Evolutionary conservation across 441 rosid species (phyloP).

Genomic region (Cnidoscolus chayamansa): DNA sequence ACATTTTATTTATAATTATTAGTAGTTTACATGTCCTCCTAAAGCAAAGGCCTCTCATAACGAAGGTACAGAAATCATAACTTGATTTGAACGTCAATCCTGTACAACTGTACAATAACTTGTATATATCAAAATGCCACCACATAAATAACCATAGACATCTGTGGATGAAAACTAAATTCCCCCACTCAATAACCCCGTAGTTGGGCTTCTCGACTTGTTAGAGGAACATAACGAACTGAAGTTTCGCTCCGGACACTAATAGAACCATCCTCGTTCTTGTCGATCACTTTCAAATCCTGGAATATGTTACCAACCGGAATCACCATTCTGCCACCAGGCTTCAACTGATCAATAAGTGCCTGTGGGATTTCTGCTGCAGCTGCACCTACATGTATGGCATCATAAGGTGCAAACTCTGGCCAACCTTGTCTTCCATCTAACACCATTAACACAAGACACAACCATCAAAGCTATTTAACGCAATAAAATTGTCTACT

Average conservation of each 20-base stretch:
- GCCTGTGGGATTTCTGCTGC: constrained; percentile 77
- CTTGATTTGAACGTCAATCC: neutral
- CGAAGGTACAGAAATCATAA: neutral
- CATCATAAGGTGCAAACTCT: constrained; percentile 82
- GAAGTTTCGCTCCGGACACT: constrained; percentile 57
- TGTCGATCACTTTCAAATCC: constrained; percentile 73
- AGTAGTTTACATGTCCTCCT: constrained; percentile 2
- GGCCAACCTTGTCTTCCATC: constrained; percentile 94
- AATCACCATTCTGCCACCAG: constrained; percentile 92
- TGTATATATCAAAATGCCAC: neutral
- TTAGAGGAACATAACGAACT: constrained; percentile 87
- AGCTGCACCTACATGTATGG: constrained; percentile 94
- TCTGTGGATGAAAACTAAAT: neutral
- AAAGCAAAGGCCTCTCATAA: neutral
- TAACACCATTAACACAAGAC: constrained; percentile 21
- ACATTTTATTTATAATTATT: too few relatives aligned
- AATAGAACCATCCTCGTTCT: constrained; percentile 63
- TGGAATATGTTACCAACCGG: constrained; percentile 81
- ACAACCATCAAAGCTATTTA: neutral
- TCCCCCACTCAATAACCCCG: constrained; percentile 34
- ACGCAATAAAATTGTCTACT: neutral
- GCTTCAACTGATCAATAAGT: constrained; percentile 80
- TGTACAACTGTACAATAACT: constrained; percentile 9
- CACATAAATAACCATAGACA: neutral
- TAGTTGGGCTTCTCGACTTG: constrained; percentile 76